A percentile compares a stretch with the other conserved stretches of the same genome.
Conservation (phyloP, 768 basidiomycete species). For the Saitozyma sp. region DNA sequence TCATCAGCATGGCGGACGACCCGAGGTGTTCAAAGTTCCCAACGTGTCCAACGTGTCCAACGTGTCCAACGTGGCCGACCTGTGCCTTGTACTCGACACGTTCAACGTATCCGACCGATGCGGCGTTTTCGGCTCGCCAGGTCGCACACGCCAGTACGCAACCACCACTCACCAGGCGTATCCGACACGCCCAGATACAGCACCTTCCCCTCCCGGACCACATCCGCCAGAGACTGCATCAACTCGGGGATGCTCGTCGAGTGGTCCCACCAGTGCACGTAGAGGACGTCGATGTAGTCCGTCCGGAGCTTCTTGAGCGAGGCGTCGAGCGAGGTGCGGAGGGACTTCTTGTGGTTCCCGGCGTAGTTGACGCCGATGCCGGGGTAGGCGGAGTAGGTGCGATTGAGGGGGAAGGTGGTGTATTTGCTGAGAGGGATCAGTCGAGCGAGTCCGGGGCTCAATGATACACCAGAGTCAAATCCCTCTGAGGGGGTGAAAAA, state of each 20-base stretch:
- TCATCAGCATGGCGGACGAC: no score
- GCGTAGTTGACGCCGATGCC: conserved; percentile 51
- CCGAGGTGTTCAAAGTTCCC: neutral
- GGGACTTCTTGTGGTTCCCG: conserved; percentile 59
- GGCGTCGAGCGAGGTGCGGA: conserved; percentile 53
- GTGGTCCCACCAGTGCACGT: conserved; percentile 57
- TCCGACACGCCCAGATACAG: conserved; percentile 44
- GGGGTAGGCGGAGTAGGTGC: conserved; percentile 5
- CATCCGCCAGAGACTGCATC: conserved; percentile 61
- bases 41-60: neutral
- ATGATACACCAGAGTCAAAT: conserved; percentile 25
- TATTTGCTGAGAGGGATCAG: conserved; percentile 17
- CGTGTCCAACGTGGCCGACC: neutral
- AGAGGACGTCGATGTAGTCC: conserved; percentile 39
- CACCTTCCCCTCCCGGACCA: conserved; percentile 59
- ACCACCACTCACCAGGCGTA: conserved; percentile 23
- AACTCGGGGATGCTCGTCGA: conserved; percentile 61
- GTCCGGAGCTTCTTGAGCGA: conserved; percentile 38
- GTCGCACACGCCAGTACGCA: neutral
- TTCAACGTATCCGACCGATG: no score
- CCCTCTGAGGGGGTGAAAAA: neutral
- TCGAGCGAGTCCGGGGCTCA: no score
- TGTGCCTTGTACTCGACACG: no score
- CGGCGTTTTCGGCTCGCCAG: no score
- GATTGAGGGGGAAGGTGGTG: conserved; percentile 24